Evolutionary conservation across 208 protist species (phyloP), one percentile per base, ranked within the genome.

Genomic region (Leptomonas pyrrhocoris): DNA sequence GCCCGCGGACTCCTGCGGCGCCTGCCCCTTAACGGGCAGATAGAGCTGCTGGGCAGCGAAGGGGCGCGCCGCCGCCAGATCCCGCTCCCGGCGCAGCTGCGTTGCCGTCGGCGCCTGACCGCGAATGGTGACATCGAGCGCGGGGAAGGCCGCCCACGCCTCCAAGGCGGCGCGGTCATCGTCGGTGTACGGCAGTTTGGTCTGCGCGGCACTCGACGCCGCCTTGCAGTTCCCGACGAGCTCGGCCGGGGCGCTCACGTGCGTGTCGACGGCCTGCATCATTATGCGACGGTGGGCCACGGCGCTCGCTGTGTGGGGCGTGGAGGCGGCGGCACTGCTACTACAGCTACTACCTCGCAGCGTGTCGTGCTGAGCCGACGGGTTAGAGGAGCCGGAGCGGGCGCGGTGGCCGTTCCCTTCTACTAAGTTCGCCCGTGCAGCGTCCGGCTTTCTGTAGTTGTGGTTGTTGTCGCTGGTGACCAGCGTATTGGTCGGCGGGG

Each of bases 1-100:
- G 15, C 86, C 86, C 13, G 78, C 84, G 25, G 73, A 66, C 73
- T 92, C 80, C 42, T 72, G 69, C 43, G 70, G 57, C 23, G 73
- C 81, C 50, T 76, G 70, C 5, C 67, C 77, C 18, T 76, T 67
- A 18, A 76, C 69, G 23, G 66, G 64, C 13, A 51, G 65, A 46
- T 81, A 74, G 64, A 69, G 56, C 63, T 76, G 70, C 38, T 38
- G 70, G 7, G 46, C 62, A 12, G 40, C 48, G 7, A 43, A 16
- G 23, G 61, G 70, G 4, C 70, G 62, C 36, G 53, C 31, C 1
- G 30, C 31, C 16, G 40, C 63, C 11, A 59, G 27, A 28, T 65
- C 70, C 8, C 16, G 40, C 62, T 68, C 70, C 13, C 70, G 60
- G 27, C 45, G 59, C 25, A 43, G 53, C 62, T 76, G 70, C 45